Conservation (phyloP, 352 stramenopile genomes). For the Phytophthora pinifolia region DNA sequence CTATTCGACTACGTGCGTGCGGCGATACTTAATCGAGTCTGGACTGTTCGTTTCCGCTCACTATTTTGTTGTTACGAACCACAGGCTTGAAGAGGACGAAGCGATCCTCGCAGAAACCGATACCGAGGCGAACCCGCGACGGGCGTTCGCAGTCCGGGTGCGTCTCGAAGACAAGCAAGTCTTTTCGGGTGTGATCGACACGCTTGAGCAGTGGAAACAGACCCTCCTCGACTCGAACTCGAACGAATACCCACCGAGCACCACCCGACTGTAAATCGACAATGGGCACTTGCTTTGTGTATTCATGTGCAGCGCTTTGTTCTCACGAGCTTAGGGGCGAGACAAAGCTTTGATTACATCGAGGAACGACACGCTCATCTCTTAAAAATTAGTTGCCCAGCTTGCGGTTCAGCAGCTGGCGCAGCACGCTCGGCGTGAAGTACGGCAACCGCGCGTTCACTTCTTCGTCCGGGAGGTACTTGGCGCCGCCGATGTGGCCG, state of each 20-base stretch:
- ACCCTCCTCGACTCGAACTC: conserved; percentile 22
- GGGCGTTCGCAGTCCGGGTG: conserved; percentile 42
- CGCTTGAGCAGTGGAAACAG: conserved; percentile 46
- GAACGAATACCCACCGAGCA: conserved; percentile 36
- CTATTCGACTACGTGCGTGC: conserved; percentile 53
- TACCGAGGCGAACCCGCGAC: conserved; percentile 21
- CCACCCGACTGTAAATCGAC: conserved; percentile 20
- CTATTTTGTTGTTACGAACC: background rate
- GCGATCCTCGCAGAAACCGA: conserved; percentile 28
- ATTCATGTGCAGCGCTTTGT: conserved; percentile 9
- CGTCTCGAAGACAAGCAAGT: conserved; percentile 58
- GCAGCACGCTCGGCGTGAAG: conserved; percentile 76
- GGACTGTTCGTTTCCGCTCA: too few relatives aligned
- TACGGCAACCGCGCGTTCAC: conserved; percentile 53
- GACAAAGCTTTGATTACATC: background rate
- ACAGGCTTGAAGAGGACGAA: conserved; percentile 50
- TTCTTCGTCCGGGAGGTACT: conserved; percentile 69
- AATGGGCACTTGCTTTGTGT: conserved; percentile 14
- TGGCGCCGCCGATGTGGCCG: conserved; percentile 77
- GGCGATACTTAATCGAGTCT: background rate
- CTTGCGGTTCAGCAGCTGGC: conserved; percentile 60
- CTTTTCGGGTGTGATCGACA: conserved; percentile 32
- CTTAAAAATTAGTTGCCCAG: conserved; percentile 38
- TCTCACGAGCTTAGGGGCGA: background rate
- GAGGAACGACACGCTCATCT: conserved; percentile 1